Conservation (phyloP, 2,329 filamentous ascomycete genomes). For the Coleophoma cylindrospora region DNA sequence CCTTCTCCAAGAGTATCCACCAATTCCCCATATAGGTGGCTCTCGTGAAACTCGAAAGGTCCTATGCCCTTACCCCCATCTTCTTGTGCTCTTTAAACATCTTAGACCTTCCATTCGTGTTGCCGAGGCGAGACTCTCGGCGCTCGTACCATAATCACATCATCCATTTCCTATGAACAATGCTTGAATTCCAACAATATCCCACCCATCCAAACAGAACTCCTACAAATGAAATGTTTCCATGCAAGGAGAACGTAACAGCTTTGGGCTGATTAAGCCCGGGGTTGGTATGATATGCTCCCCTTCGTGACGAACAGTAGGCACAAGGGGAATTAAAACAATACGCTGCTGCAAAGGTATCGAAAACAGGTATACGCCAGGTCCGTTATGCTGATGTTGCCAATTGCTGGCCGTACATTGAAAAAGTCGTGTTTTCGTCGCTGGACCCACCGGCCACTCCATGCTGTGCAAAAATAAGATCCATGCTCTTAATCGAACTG, state of each 20-base stretch:
- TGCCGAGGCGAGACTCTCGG: too few species aligned
- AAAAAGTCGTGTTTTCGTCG: constrained; percentile 1
- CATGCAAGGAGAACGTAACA: neutral
- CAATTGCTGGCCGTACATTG: neutral
- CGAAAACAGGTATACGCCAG: neutral
- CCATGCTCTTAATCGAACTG: neutral
- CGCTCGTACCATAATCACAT: too few species aligned
- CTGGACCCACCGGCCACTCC: neutral
- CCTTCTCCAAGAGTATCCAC: too few species aligned
- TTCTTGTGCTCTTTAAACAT: too few species aligned
- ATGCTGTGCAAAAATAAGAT: neutral
- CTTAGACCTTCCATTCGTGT: too few species aligned
- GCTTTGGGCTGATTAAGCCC: too few species aligned
- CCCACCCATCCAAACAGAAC: neutral
- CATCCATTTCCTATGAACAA: too few species aligned
- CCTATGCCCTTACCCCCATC: too few species aligned
- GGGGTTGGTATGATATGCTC: too few species aligned
- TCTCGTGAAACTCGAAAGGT: too few species aligned
- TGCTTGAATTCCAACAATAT: too few species aligned
- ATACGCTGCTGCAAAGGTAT: constrained; percentile 1
- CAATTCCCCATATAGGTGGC: too few species aligned
- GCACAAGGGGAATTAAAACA: neutral
- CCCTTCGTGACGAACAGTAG: neutral
- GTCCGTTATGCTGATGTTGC: constrained; percentile 1
- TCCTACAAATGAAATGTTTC: neutral